Base-by-base conservation (phyloP, 805 yeast genomes). In the Kodamaea jinghongensis region DNA sequence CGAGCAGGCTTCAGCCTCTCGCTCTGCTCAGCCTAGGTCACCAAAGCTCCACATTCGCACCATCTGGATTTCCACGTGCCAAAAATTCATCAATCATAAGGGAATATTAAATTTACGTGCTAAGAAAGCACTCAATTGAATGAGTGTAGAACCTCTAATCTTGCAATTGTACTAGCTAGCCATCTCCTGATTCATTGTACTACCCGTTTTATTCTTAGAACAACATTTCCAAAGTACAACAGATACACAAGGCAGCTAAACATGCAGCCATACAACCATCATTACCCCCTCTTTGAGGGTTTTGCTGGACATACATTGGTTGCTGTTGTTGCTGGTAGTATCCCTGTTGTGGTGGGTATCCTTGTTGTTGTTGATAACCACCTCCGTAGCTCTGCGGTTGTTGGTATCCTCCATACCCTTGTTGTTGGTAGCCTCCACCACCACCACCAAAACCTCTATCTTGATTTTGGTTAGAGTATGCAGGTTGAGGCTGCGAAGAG, bases 261-360 rank as follows among this genome's bases (percentile, higher is more conserved):
- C 71, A 62, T 3, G 61, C 54, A 43, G 56, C 53, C 52, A 69
- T 67, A 43, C 70, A 65, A 12, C 64, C 61, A 31, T 54, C 60
- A 38, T 53, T 51, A 27, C 58, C 48, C 14, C 35, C 31, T 6
- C 28, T 16, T 16, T 53, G 55, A 28, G 54, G 58, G 40, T 61
- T 61, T 48, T 68, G 73, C 50, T 67, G 72, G 11, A 64, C 71
- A 36, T 68, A 67, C 62, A 66, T 58, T 38, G 70, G 72, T 47
- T 67, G 73, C 47, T 67, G 73, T 41, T 58, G 72, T 49, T 65
- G 72, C 43, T 56, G 70, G 41, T 63, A 58, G 49, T 66, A 65
- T 8, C 62, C 60, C 11, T 55, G 58, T 30, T 48, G 55, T 41
- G 48, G 63, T 15, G 56, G 64, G 22, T 43, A 38, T 26, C 45